A percentile compares a stretch with the other conserved stretches of the same genome.
phyloP scores from a whole-genome alignment of 1,284 basidiomycete genomes.

The Tilletia horrida region DNA sequence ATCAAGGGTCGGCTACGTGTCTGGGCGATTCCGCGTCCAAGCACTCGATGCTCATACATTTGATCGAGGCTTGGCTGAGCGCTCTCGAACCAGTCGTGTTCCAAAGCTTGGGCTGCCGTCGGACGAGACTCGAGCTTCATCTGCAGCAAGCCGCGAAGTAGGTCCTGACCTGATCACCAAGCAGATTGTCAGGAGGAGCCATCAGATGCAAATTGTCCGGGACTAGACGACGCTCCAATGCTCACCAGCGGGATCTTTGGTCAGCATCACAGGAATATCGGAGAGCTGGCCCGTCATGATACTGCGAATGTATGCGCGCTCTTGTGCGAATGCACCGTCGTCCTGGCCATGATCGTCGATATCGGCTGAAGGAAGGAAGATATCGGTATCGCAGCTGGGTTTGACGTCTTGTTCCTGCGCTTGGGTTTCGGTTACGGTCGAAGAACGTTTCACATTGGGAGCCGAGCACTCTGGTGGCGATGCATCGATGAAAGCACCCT shows the following conservation, averaged over 20 bases:
- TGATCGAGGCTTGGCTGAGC: neutral
- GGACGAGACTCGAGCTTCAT: neutral
- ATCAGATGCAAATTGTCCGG: neutral
- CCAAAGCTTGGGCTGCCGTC: neutral
- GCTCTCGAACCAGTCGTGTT: slow-evolving; percentile 1
- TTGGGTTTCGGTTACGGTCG: too few relatives aligned
- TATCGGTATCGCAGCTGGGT: too few relatives aligned
- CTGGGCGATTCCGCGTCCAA: neutral
- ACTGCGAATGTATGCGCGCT: slow-evolving; percentile 3
- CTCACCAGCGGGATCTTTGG: slow-evolving; percentile 6
- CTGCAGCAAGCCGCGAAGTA: neutral
- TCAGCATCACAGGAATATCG: neutral
- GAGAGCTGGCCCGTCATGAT: slow-evolving; percentile 1
- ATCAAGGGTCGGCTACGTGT: too few relatives aligned
- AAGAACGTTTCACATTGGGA: too few relatives aligned
- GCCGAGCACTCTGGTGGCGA: too few relatives aligned
- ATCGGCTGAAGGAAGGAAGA: too few relatives aligned
- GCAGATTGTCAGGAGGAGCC: neutral
- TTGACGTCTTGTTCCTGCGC: too few relatives aligned
- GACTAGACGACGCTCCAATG: neutral
- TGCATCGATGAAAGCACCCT: too few relatives aligned
- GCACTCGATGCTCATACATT: slow-evolving; percentile 1
- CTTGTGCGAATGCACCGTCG: neutral
- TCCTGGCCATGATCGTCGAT: neutral
- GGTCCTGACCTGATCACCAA: neutral